Base-by-base conservation (phyloP, 768 basidiomycete species). In the Baorangia bicolor region DNA sequence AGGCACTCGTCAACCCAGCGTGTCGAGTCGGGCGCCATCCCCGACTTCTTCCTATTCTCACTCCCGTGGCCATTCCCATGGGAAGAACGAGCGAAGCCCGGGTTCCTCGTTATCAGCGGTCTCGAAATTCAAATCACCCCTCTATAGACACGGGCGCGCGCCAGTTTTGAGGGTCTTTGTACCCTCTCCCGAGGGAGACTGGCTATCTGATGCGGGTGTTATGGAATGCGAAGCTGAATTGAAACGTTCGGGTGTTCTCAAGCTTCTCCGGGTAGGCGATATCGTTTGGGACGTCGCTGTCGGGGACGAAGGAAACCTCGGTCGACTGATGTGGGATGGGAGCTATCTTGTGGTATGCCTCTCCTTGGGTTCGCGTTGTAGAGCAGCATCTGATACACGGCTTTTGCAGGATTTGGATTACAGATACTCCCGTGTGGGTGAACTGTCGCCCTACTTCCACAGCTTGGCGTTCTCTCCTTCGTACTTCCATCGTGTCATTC, bases 321-420 rank as follows among this genome's bases (percentile, higher is more conserved):
- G 92, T n/a, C 74, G 88, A 59, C 67, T 93, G 70, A 77, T 92
- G 10, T 94, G 91, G 91, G 92, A 93, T 66, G 92, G 92, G n/a
- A 84, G 82, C 56, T 94, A 92, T 73, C 78, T 94, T 8, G 84
- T 94, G 63, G 91, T 93, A 66, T 64, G 89, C 77, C 28, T 61
- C 54, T 53, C 39, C 43, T 52, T 53, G 52, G 46, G 45, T 52
- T 39, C 49, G 5, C 33, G 31, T 48, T 39, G 23, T 23, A 16
- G 30, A 5, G 5, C 37, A 16, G 14, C 25, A 20, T 52, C 31
- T n/a, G 39, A 56, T 40, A 10, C 11, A 35, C 44, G 46, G 25
- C n/a, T 28, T 61, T 57, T 45, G 14, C 64, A 94, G 92, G 92
- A 94, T 72, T 77, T 94, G 52, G 92, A 94, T 68, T 92, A 91